Evolutionary conservation across 2,329 filamentous ascomycete species (phyloP).

Genomic region (Graphiopsis chlorocephala): DNA sequence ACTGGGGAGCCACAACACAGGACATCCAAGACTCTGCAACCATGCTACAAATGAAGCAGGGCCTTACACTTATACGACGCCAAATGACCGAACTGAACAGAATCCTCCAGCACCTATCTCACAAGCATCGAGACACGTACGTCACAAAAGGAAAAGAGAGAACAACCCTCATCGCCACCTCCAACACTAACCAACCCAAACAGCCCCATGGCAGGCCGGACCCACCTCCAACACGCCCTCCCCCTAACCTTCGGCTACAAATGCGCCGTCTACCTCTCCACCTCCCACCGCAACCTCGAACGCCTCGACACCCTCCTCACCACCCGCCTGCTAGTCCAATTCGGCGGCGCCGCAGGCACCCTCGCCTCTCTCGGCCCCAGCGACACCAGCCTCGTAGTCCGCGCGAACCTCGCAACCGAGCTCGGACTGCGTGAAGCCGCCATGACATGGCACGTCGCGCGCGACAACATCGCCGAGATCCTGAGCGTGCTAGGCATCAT

Average conservation of each 20-base stretch:
- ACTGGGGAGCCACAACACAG: conserved; percentile 34
- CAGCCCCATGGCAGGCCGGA: conserved; percentile 31
- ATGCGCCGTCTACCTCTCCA: conserved; percentile 31
- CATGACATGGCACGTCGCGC: conserved; percentile 35
- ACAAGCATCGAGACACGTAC: neutral
- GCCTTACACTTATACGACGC: conserved; percentile 21
- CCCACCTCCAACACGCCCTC: conserved; percentile 34
- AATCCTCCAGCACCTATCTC: neutral
- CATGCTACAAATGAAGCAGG: conserved; percentile 29
- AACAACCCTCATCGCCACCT: neutral
- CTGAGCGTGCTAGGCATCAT: conserved; percentile 29
- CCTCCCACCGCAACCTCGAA: conserved; percentile 29
- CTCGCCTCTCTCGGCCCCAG: conserved; percentile 26
- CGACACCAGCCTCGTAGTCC: conserved; percentile 22
- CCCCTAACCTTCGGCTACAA: conserved; percentile 36
- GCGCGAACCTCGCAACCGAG: conserved; percentile 23
- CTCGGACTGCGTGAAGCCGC: conserved; percentile 26
- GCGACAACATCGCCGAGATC: conserved; percentile 31
- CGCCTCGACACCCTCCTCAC: conserved; percentile 27
- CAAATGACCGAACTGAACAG: conserved; percentile 18
- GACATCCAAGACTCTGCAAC: conserved; percentile 33
- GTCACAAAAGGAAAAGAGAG: neutral
- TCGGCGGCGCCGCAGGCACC: conserved; percentile 34
- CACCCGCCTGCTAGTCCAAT: conserved; percentile 31
- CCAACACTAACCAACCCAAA: neutral